Evolutionary conservation across 2,329 filamentous ascomycete genomes (phyloP).

Genomic region (Tympanopsis confertula): DNA sequence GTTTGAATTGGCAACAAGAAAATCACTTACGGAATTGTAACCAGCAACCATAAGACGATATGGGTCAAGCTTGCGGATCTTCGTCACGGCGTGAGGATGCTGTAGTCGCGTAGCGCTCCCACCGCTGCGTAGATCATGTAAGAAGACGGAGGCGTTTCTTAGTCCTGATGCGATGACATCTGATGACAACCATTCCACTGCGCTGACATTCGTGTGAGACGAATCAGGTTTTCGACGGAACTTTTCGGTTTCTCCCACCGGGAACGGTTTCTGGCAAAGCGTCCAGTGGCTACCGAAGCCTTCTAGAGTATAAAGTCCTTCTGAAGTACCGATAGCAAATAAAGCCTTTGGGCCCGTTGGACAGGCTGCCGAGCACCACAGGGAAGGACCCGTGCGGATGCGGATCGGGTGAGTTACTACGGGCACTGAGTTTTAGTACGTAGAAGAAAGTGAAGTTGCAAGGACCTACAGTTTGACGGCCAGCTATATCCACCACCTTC

Average conservation of each 20-base stretch:
- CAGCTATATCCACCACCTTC: slow-evolving; percentile 17
- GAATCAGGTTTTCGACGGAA: background rate
- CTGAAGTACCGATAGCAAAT: slow-evolving; percentile 23
- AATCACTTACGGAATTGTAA: slow-evolving; percentile 6
- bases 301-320: slow-evolving; percentile 19
- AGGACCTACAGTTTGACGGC: slow-evolving; percentile 14
- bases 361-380: slow-evolving; percentile 22
- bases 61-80: background rate
- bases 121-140: background rate
- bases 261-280: slow-evolving; percentile 13
- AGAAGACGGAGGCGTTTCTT: slow-evolving; percentile 12
- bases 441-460: background rate
- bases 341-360: slow-evolving; percentile 13
- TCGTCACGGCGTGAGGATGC: background rate
- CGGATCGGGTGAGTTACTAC: slow-evolving; percentile 14
- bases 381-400: slow-evolving; percentile 12
- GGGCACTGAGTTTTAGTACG: background rate
- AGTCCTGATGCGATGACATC: slow-evolving; percentile 21
- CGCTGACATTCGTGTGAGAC: background rate
- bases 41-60: background rate
- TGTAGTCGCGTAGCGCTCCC: background rate
- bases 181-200: slow-evolving; percentile 19
- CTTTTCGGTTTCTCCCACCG: background rate
- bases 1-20: background rate
- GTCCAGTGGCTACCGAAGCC: slow-evolving; percentile 14